Conservation (phyloP, 352 stramenopile genomes). For the Phytophthora chlamydospora region DNA sequence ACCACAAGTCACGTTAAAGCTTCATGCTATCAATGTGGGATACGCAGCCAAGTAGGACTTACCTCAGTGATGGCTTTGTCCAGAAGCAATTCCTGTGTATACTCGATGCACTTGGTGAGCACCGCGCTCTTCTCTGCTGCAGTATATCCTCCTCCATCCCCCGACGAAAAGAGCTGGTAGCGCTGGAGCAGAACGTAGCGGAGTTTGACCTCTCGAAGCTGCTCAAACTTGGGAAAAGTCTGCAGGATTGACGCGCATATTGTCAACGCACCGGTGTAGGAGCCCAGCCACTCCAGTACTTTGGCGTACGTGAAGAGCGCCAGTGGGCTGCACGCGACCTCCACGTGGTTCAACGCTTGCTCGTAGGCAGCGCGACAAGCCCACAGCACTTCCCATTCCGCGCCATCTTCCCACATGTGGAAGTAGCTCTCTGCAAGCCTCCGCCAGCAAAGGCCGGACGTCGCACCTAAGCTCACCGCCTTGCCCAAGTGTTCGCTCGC, state of each 20-base stretch:
- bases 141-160: too few relatives aligned
- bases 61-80: constrained; percentile 45
- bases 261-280: constrained; percentile 52
- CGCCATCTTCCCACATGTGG: constrained; percentile 43
- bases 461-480: constrained; percentile 56
- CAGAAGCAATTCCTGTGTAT: constrained; percentile 57
- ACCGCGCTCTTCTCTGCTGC: constrained; percentile 27
- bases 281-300: constrained; percentile 56
- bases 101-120: constrained; percentile 56
- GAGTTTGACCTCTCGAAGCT: constrained; percentile 43
- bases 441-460: constrained; percentile 53
- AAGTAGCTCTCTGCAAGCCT: constrained; percentile 64
- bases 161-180: constrained; percentile 50
- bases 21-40: background rate
- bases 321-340: constrained; percentile 55
- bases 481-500: constrained; percentile 53
- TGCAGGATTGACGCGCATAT: constrained; percentile 55
- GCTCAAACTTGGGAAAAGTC: constrained; percentile 61
- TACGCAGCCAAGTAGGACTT: background rate
- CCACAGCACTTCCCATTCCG: constrained; percentile 72
- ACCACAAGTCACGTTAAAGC: background rate
- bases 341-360: constrained; percentile 54
- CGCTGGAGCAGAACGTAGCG: constrained; percentile 65
- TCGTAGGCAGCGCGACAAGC: constrained; percentile 64
- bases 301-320: constrained; percentile 58